A percentile compares a stretch with the other conserved stretches of the same genome.
Evolutionary conservation across 2,329 filamentous ascomycete species (phyloP).

Genomic region (Cercospora berteroae): DNA sequence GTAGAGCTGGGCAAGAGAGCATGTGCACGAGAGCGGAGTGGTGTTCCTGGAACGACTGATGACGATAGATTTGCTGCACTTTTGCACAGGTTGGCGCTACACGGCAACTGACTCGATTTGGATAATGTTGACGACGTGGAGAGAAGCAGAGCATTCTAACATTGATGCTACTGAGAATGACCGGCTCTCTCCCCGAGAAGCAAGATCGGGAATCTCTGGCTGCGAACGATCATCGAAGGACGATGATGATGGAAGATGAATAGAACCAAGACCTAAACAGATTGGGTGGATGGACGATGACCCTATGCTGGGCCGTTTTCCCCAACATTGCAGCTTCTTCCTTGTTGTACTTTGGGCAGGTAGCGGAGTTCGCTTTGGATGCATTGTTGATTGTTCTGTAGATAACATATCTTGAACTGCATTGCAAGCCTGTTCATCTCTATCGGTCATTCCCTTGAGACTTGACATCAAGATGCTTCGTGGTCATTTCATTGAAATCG

Average conservation of each 20-base stretch:
- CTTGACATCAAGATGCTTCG: too few relatives aligned
- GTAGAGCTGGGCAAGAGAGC: constrained; percentile 11
- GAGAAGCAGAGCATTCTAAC: too few relatives aligned
- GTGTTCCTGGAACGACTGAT: neutral
- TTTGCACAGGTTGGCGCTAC: neutral
- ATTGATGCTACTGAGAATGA: too few relatives aligned
- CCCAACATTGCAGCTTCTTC: neutral
- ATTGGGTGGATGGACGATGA: neutral
- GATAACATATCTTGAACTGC: neutral
- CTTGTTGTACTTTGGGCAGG: neutral
- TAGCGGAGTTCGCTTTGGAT: neutral
- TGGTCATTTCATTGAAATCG: too few relatives aligned
- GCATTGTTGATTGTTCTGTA: neutral
- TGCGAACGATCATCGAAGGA: neutral
- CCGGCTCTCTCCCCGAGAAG: neutral
- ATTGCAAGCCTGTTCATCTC: too few relatives aligned
- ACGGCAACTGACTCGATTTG: neutral
- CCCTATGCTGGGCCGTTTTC: neutral
- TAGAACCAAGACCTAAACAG: neutral
- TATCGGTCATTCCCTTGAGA: too few relatives aligned
- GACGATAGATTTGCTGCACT: neutral
- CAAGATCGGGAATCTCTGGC: neutral
- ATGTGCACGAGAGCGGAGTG: neutral
- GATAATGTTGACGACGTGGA: too few relatives aligned
- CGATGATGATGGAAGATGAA: neutral